phyloP scores from a whole-genome alignment of 2,329 filamentous ascomycete genomes.

The Pseudogymnoascus sp. region DNA sequence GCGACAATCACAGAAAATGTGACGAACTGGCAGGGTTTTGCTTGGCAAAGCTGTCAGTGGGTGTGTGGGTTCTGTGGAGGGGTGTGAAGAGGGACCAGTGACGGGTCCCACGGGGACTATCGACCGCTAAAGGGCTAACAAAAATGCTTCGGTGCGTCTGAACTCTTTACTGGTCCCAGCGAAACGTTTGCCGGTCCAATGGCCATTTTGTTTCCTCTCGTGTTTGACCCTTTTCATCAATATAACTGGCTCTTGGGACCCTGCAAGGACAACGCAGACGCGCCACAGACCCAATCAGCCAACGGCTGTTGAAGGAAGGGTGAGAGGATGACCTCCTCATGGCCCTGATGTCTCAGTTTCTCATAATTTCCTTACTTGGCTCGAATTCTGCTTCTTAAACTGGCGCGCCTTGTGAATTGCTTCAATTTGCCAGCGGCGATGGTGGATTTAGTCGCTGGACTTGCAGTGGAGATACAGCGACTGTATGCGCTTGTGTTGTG shows the following conservation, averaged over 20 bases:
- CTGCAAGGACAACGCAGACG: conserved; percentile 11
- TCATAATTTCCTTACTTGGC: not conserved
- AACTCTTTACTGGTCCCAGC: conserved; percentile 1
- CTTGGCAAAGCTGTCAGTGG: conserved; percentile 5
- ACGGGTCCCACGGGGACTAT: conserved; percentile 1
- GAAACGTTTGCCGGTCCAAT: conserved; percentile 1
- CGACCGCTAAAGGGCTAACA: not conserved
- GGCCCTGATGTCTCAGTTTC: not conserved
- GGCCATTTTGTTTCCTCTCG: not conserved
- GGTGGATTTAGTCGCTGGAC: not conserved
- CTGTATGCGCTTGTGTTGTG: conserved; percentile 6
- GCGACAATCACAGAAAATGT: conserved; percentile 5
- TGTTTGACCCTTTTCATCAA: not conserved
- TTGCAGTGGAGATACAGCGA: conserved; percentile 1
- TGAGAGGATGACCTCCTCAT: conserved; percentile 4
- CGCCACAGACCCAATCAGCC: conserved; percentile 3
- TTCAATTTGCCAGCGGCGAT: not conserved
- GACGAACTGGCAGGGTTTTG: not conserved
- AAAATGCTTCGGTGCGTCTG: not conserved
- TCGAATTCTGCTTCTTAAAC: not conserved
- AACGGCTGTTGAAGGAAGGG: not conserved
- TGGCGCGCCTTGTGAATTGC: not conserved
- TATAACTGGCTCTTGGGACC: conserved; percentile 7
- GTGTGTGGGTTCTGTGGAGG: not conserved
- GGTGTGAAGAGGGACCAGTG: not conserved